Evolutionary conservation across 306 rosid genomes (phyloP).

Genomic region (Medicago ruthenica): DNA sequence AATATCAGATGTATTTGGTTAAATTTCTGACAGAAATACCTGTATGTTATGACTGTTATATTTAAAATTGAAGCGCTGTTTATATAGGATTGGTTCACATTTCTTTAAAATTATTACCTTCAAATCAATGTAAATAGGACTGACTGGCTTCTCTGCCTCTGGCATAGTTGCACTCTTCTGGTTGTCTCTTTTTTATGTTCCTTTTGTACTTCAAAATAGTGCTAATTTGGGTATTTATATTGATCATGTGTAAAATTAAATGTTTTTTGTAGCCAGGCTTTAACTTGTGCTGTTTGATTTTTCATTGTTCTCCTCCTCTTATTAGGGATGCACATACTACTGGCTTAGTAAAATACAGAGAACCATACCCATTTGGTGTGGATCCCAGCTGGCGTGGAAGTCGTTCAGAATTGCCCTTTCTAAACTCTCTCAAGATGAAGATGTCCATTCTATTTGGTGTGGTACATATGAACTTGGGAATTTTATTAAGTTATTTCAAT

Average conservation of each 20-base stretch:
- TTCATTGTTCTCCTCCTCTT: conserved; percentile 39
- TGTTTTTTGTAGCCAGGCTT: conserved; percentile 22
- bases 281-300: conserved; percentile 29
- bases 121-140: neutral
- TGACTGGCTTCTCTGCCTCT: conserved; percentile 22
- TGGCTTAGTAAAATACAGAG: conserved; percentile 81
- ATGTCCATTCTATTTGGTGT: conserved; percentile 95
- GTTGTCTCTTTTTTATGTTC: conserved; percentile 39
- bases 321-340: conserved; percentile 79
- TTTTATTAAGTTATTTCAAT: conserved; percentile 88
- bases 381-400: conserved; percentile 99
- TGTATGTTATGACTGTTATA: conserved; percentile 12
- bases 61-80: conserved; percentile 13
- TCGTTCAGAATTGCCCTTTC: conserved; percentile 89
- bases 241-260: conserved; percentile 18
- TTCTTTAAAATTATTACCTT: conserved; percentile 16
- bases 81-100: conserved; percentile 6
- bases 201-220: conserved; percentile 25
- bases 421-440: conserved; percentile 98
- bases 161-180: conserved; percentile 24
- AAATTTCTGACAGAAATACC: conserved; percentile 1
- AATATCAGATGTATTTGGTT: neutral
- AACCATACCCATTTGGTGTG: conserved; percentile 95
- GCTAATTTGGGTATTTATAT: conserved; percentile 21
- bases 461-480: conserved; percentile 94